Evolutionary conservation across 2,329 filamentous ascomycete genomes (phyloP).

Genomic region (Arthrobotrys entomopaga): DNA sequence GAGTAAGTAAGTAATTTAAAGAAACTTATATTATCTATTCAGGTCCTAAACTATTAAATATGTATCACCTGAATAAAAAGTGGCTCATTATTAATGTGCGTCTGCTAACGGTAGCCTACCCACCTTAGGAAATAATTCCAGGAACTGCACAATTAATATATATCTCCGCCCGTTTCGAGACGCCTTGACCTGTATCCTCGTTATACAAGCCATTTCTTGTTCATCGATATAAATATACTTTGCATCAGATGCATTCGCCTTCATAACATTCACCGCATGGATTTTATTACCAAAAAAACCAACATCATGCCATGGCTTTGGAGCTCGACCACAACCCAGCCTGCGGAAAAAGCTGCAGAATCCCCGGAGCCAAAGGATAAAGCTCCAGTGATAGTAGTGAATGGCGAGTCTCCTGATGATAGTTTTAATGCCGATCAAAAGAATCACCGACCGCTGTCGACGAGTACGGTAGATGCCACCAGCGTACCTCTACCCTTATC

Average conservation of each 20-base stretch:
- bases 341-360: constrained; percentile 7
- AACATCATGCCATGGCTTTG: constrained; percentile 50
- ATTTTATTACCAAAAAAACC: constrained; percentile 52
- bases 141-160: no score
- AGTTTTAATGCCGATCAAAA: constrained; percentile 7
- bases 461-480: constrained; percentile 27
- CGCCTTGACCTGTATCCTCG: no score
- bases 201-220: no score
- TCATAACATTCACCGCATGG: constrained; percentile 36
- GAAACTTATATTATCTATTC: no score
- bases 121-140: no score
- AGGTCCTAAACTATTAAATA: no score
- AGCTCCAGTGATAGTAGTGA: constrained; percentile 41
- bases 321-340: constrained; percentile 35
- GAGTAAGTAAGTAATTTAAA: no score
- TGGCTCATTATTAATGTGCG: no score
- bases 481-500: constrained; percentile 38
- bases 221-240: background rate
- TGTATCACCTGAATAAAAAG: no score
- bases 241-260: constrained; percentile 25
- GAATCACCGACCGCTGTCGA: constrained; percentile 33
- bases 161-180: no score
- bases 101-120: no score
- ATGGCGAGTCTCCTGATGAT: constrained; percentile 19
- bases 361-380: constrained; percentile 20